phyloP scores from a whole-genome alignment of 805 yeast species.

The Metschnikowia koreensis region DNA sequence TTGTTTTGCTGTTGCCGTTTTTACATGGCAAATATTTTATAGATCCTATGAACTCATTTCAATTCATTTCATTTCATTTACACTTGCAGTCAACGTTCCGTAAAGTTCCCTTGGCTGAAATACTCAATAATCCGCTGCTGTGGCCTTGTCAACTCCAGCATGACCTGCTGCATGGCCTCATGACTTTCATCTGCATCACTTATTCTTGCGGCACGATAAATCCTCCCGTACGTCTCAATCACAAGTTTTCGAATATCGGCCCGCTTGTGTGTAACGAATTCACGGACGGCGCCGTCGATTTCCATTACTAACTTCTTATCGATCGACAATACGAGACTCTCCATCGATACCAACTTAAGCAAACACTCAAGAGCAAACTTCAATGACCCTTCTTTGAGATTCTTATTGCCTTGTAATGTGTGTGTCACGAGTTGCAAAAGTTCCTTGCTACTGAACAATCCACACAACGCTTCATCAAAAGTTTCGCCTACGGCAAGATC shows the following conservation, averaged over 20 bases:
- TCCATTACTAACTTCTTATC: slow-evolving; percentile 18
- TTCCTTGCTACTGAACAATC: slow-evolving; percentile 24
- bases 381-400: slow-evolving; percentile 6
- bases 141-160: slow-evolving; percentile 38
- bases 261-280: slow-evolving; percentile 27
- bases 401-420: slow-evolving; percentile 13
- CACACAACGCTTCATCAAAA: slow-evolving; percentile 31
- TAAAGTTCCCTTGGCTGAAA: slow-evolving; percentile 26
- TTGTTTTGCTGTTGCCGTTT: no score
- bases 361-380: slow-evolving; percentile 27
- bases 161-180: slow-evolving; percentile 24
- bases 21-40: no score
- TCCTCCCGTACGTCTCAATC: slow-evolving; percentile 38
- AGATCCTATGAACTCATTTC: neutral
- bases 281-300: slow-evolving; percentile 31
- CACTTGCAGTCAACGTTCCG: neutral
- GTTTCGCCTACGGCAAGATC: slow-evolving; percentile 28
- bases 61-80: no score
- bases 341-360: slow-evolving; percentile 23
- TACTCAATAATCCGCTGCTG: slow-evolving; percentile 49
- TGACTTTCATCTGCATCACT: slow-evolving; percentile 11
- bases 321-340: slow-evolving; percentile 20
- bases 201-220: slow-evolving; percentile 23
- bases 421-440: slow-evolving; percentile 18
- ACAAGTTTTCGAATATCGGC: slow-evolving; percentile 39